Conservation (phyloP, 2,329 filamentous ascomycete species). For the Curvularia eragrostidis region DNA sequence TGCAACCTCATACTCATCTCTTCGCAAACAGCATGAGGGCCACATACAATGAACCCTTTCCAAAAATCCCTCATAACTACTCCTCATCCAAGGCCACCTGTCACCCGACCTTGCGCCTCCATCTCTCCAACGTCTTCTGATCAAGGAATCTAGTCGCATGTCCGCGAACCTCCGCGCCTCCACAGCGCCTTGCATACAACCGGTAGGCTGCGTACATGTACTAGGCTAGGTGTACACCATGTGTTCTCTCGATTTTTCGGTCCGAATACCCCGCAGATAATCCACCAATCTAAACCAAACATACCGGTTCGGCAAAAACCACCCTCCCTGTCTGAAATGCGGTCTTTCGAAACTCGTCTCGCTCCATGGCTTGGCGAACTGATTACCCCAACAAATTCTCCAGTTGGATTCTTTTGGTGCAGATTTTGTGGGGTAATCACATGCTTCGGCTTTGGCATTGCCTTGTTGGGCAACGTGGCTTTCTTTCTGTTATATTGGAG, state of each 20-base stretch:
- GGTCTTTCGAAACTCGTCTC: neutral
- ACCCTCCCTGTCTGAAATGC: neutral
- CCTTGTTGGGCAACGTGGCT: neutral
- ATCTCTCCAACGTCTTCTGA: neutral
- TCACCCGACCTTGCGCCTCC: neutral
- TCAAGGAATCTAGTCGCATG: neutral
- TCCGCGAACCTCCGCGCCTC: neutral
- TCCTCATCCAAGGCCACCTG: neutral
- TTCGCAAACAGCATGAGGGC: neutral
- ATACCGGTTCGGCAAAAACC: neutral
- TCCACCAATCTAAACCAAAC: constrained; percentile 14
- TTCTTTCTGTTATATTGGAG: neutral
- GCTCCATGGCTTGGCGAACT: neutral
- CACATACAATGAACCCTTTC: neutral
- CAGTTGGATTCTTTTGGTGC: neutral
- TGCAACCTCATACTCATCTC: neutral
- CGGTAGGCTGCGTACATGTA: constrained; percentile 2
- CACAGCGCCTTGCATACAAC: neutral
- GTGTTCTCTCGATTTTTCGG: constrained; percentile 8
- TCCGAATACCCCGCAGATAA: constrained; percentile 5
- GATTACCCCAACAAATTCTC: neutral
- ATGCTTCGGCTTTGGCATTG: neutral
- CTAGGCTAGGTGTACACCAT: no score
- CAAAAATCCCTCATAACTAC: neutral
- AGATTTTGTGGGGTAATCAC: neutral